A percentile compares a stretch with the other conserved stretches of the same genome.
These are phyloP conservation scores for Xanthoceras sorbifolium DNA, from an alignment of 345 rosid species.

Conservation along the genomic window DNA sequence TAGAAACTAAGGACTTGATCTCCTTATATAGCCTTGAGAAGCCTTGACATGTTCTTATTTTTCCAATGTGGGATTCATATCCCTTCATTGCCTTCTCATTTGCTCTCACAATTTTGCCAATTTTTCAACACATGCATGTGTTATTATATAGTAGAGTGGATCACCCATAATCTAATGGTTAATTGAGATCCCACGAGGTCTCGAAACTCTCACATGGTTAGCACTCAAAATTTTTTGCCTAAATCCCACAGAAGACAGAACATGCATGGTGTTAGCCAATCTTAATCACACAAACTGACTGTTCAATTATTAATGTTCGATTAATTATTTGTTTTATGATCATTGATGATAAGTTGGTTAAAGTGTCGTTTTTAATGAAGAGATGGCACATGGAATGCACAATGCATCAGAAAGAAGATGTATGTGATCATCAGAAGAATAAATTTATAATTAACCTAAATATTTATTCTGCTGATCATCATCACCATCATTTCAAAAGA, in stretches of 20 bases:
- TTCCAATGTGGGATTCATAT: no score
- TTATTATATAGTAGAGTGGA: neutral
- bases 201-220: constrained; percentile 19
- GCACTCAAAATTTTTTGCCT: neutral
- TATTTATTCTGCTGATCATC: neutral
- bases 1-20: no score
- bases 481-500: no score
- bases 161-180: constrained; percentile 20
- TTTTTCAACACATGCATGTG: no score
- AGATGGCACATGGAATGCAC: constrained; percentile 30
- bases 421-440: neutral
- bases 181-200: constrained; percentile 2
- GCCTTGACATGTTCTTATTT: no score
- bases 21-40: no score
- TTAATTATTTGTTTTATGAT: neutral
- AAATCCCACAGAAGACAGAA: neutral
- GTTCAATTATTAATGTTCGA: neutral
- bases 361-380: constrained; percentile 14
- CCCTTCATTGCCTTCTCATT: no score
- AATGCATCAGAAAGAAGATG: neutral
- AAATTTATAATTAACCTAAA: neutral
- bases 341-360: constrained; percentile 4
- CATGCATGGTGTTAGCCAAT: neutral
- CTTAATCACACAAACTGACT: constrained; percentile 12
- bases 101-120: no score